Evolutionary conservation across 768 basidiomycete species (phyloP), one percentile per base, ranked within the genome.

Genomic region (Phaffia australis): DNA sequence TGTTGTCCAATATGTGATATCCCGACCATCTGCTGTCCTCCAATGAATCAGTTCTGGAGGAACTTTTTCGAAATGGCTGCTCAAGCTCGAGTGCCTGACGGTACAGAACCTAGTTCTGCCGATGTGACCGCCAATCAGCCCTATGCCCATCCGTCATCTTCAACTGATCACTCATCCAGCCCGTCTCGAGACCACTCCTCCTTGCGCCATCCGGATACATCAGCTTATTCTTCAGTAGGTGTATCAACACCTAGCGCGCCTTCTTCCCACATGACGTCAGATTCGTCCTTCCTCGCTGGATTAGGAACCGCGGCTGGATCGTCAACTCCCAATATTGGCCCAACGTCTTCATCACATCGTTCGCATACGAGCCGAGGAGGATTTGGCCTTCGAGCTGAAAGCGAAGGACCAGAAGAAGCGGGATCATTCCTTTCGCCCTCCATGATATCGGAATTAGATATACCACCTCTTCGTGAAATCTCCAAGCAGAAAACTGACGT

Each of bases 31-130:
- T 64, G 19, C 64, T 56, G 4, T 59, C 1, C n/a, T 48, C 48
- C 58, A 8, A 21, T 21, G 7, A 32, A 29, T 0, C 72, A 94
- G 93, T 97, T 97, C 75, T 98, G 94, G 93, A 86, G 86, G 4
- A 87, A 88, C 0, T 98, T 99, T 80, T 97, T 92, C 74, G 92
- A 97, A 73, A 84, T 87, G 67, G 90, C 92, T 11, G 93, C 94
- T 3, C 86, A 89, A 71, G 86, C 91, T 32, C 84, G 85, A 50
- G 86, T 92, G 54, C 85, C 87, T 4, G 84, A 83, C 1, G 84
- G 81, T 46, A 88, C 84, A 18, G 85, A 88, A 64, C 81, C 54
- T 30, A 52, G 59, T 29, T 47, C 52, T 50, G 56, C 59, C 48
- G 57, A 57, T 6, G 46, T 59, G 9, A n/a, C 55, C 32, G 54